phyloP scores from a whole-genome alignment of 805 yeast species.

The Dipodascus albidus region DNA sequence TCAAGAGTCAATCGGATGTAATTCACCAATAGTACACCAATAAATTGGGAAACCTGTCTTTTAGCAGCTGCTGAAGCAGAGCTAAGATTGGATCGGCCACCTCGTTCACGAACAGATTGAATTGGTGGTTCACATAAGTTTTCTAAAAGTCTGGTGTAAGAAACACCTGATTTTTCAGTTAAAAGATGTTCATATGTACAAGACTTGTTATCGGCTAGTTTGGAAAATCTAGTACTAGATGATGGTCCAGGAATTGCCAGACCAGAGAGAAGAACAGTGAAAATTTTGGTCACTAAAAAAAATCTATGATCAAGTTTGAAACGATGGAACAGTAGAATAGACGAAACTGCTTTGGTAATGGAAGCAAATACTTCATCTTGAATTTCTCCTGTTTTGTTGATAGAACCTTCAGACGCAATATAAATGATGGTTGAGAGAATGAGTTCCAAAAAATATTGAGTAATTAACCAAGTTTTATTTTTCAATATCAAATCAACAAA shows the following conservation, averaged over 20 bases:
- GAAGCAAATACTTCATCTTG: slow-evolving; percentile 27
- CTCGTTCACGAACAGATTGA: slow-evolving; percentile 18
- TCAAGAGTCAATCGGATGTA: slow-evolving; percentile 46
- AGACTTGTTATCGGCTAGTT: no score
- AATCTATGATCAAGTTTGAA: slow-evolving; percentile 60
- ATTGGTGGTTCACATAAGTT: slow-evolving; percentile 66
- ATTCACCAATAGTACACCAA: slow-evolving; percentile 47
- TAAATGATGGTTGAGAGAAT: slow-evolving; percentile 32
- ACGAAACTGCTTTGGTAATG: slow-evolving; percentile 43
- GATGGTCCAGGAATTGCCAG: slow-evolving; percentile 8
- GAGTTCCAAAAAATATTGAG: slow-evolving; percentile 57
- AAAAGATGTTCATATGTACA: background rate
- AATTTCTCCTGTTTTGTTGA: slow-evolving; percentile 8
- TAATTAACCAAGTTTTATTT: slow-evolving; percentile 44
- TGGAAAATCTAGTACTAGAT: slow-evolving; percentile 10
- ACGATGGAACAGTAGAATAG: slow-evolving; percentile 55
- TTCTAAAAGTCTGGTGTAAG: slow-evolving; percentile 46
- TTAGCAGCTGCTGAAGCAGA: slow-evolving; percentile 47
- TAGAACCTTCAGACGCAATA: slow-evolving; percentile 16
- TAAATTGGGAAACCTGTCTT: slow-evolving; percentile 45
- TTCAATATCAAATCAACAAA: slow-evolving; percentile 23
- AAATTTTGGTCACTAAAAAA: slow-evolving; percentile 44
- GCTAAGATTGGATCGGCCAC: slow-evolving; percentile 32
- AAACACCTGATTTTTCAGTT: slow-evolving; percentile 32
- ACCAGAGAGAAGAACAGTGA: slow-evolving; percentile 36